A percentile compares a stretch with the other conserved stretches of the same genome.
These are phyloP conservation scores for Apiospora rasikravindrae DNA, from an alignment of 2,329 filamentous ascomycete species.

Conservation along the genomic window DNA sequence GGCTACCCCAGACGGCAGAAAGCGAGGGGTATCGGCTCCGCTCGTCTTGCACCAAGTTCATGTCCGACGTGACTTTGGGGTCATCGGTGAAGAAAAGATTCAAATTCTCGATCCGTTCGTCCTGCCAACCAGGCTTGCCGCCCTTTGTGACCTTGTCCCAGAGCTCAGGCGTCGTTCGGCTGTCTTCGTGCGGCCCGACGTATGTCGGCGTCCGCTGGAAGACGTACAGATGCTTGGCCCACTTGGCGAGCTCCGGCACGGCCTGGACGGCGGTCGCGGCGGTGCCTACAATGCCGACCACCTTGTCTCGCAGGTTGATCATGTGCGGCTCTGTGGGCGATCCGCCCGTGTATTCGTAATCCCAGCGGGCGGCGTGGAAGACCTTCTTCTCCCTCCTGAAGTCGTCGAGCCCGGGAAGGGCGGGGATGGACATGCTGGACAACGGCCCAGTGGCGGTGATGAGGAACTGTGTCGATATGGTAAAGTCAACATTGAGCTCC, in stretches of 20 bases:
- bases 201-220: conserved; percentile 60
- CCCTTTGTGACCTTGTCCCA: background rate
- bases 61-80: conserved; percentile 28
- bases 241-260: conserved; percentile 51
- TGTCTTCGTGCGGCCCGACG: conserved; percentile 46
- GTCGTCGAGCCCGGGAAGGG: conserved; percentile 42
- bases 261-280: conserved; percentile 55
- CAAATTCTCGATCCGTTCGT: conserved; percentile 45
- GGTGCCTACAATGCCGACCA: conserved; percentile 52
- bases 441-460: background rate
- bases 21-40: background rate
- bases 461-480: background rate
- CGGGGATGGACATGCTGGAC: conserved; percentile 45
- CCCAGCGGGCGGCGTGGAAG: conserved; percentile 54
- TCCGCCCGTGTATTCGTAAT: conserved; percentile 50
- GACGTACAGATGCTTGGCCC: conserved; percentile 57
- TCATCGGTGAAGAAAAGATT: conserved; percentile 39
- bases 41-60: conserved; percentile 38
- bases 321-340: conserved; percentile 41
- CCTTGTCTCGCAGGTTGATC: conserved; percentile 51
- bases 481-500: background rate
- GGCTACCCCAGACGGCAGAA: background rate
- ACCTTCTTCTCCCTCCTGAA: conserved; percentile 27
- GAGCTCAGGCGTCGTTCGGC: conserved; percentile 34
- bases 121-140: conserved; percentile 41